These are phyloP conservation scores for Mycena metata DNA, from an alignment of 768 basidiomycete genomes.

Conservation along the genomic window DNA sequence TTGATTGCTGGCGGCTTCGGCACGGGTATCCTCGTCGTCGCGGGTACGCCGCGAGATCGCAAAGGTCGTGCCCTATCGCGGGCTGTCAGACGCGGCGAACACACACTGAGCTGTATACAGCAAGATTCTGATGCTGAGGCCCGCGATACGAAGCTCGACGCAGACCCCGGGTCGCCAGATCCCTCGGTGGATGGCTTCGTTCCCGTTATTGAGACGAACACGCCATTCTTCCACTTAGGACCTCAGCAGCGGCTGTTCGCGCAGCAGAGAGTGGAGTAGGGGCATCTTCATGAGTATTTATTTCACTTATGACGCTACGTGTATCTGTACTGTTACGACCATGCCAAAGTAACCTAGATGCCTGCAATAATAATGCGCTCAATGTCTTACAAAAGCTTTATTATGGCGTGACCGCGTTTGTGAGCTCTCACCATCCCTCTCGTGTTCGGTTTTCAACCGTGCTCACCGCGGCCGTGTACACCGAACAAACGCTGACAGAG, in stretches of 20 bases:
- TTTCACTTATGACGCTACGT: not conserved
- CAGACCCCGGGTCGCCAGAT: constrained; percentile 23
- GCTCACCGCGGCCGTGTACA: no score
- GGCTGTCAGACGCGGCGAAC: constrained; percentile 49
- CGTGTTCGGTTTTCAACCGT: no score
- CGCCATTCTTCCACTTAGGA: constrained; percentile 96
- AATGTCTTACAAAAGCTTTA: no score
- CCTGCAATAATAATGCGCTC: constrained; percentile 3
- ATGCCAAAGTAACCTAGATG: not conserved
- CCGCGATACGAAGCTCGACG: constrained; percentile 49
- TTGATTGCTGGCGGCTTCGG: constrained; percentile 94
- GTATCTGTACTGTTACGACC: not conserved
- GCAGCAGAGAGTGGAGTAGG: constrained; percentile 69
- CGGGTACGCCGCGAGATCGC: constrained; percentile 74
- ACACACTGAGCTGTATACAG: constrained; percentile 43
- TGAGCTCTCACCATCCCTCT: no score
- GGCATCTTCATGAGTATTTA: not conserved
- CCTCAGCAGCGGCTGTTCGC: constrained; percentile 74
- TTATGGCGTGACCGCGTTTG: no score
- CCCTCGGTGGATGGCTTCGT: constrained; percentile 44
- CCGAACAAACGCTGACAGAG: no score
- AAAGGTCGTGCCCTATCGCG: constrained; percentile 78
- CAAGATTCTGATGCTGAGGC: constrained; percentile 50
- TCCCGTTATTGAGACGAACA: constrained; percentile 64
- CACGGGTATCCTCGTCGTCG: constrained; percentile 62